Conservation (phyloP, 2,329 filamentous ascomycete genomes). For the Calonectria henricotiae region DNA sequence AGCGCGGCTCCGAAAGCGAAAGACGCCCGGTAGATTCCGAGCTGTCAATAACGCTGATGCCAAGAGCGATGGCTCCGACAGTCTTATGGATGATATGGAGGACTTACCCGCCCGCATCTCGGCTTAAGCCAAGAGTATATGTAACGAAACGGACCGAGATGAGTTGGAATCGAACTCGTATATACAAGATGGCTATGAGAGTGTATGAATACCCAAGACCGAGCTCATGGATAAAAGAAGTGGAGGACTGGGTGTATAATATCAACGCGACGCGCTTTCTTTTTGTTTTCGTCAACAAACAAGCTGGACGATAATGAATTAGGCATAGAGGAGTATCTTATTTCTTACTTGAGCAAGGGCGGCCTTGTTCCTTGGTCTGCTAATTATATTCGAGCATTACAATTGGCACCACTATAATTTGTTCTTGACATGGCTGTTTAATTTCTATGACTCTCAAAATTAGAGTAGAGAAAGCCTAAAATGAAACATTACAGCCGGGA, state of each 20-base stretch:
- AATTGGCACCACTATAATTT: background rate
- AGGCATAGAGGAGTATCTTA: constrained; percentile 18
- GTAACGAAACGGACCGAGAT: constrained; percentile 9
- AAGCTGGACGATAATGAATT: constrained; percentile 15
- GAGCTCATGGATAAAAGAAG: constrained; percentile 33
- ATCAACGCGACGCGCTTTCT: constrained; percentile 25
- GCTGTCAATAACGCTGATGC: constrained; percentile 37
- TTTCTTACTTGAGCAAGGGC: constrained; percentile 2
- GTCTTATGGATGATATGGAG: constrained; percentile 64
- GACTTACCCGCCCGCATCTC: constrained; percentile 59
- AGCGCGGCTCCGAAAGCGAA: constrained; percentile 49
- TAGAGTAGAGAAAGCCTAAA: background rate
- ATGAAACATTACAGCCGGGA: background rate
- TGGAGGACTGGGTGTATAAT: constrained; percentile 38
- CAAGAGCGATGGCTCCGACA: constrained; percentile 52
- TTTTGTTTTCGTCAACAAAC: constrained; percentile 33
- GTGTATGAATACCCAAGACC: constrained; percentile 24
- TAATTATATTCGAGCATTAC: constrained; percentile 3
- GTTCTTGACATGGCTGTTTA: background rate
- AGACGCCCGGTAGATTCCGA: constrained; percentile 54
- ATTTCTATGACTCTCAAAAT: too few relatives aligned
- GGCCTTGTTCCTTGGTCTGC: constrained; percentile 7
- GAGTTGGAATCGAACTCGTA: background rate
- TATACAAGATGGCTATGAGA: constrained; percentile 10
- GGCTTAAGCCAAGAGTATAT: constrained; percentile 23